Base-by-base conservation (phyloP, 129 eudicot genomes). In the Kitagawia praeruptora region DNA sequence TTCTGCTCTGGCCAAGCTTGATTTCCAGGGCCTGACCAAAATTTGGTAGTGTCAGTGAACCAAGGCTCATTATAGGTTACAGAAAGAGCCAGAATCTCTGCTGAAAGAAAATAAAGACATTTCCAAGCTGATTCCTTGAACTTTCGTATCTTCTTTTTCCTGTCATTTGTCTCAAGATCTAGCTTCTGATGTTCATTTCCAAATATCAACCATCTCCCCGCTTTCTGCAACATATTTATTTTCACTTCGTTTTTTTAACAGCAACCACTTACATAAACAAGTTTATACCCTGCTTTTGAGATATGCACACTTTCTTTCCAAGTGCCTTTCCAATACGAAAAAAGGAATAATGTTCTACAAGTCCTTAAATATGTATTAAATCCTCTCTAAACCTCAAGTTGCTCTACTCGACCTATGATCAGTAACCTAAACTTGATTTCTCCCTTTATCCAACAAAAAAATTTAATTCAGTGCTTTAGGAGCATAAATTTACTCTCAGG, bases 111-210 rank as follows among this genome's bases (percentile, higher is more conserved):
- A 79, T 93, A 93, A 54, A 93, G 70, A 82, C 86, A 93, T 80
- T 93, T 93, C 98, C 98, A 93, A 8, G 98, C 92, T 42, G 97
- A 93, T 81, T 93, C 98, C 84, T 93, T 93, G 85, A 93, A 93
- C 80, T 93, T 93, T 12, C 81, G 74, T 67, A 93, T 61, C 86
- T 83, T 93, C 80, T 87, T 89, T 73, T 78, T 85, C 75, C 81
- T 87, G 67, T 83, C 91, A 37, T 85, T 87, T 11, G 82, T 71
- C 80, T 87, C 89, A 63, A 79, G 49, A 64, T 87, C 86, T 38
- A 80, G 75, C 67, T 48, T 56, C 44, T 83, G 78, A 74, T 80
- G 56, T 27, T 73, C 76, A 63, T 84, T 90, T 31, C 86, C 88
- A 80, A 80, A 85, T 56, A 93, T 90, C 76, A 90, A 74, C 15